These are phyloP conservation scores for Ustulina deusta DNA, from an alignment of 2,329 filamentous ascomycete species.

Conservation along the genomic window DNA sequence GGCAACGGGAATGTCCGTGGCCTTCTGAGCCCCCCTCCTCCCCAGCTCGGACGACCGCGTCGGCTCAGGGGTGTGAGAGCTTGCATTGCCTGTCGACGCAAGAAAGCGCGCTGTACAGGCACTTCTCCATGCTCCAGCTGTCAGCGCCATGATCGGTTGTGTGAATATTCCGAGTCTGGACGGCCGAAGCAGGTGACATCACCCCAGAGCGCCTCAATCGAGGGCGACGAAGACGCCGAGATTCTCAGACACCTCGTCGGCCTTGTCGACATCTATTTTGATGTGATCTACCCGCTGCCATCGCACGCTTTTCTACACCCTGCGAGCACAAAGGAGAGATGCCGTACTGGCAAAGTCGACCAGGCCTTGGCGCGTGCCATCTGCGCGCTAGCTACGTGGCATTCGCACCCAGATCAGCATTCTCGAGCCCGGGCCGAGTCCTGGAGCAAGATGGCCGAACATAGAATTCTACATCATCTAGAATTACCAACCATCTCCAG, in stretches of 20 bases:
- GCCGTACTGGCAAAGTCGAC: not conserved
- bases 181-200: not conserved
- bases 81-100: constrained; percentile 8
- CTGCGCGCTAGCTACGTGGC: constrained; percentile 1
- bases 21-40: not conserved
- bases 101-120: not conserved
- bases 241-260: not conserved
- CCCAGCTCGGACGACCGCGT: not conserved
- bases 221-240: not conserved
- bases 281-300: not conserved
- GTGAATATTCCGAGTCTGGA: not conserved
- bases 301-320: constrained; percentile 11
- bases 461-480: constrained; percentile 40
- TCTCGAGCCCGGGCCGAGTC: not conserved
- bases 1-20: not conserved
- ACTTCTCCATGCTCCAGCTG: constrained; percentile 10
- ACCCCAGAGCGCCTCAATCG: not conserved
- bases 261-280: constrained; percentile 6
- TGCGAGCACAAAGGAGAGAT: not conserved
- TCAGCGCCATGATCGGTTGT: not conserved
- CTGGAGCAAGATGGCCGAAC: constrained; percentile 45
- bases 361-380: constrained; percentile 9
- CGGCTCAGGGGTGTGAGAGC: not conserved
- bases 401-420: constrained; percentile 2
- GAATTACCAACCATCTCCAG: constrained; percentile 43